Base-by-base conservation (phyloP, 352 stramenopile species). In the Thraustochytrium striatum region DNA sequence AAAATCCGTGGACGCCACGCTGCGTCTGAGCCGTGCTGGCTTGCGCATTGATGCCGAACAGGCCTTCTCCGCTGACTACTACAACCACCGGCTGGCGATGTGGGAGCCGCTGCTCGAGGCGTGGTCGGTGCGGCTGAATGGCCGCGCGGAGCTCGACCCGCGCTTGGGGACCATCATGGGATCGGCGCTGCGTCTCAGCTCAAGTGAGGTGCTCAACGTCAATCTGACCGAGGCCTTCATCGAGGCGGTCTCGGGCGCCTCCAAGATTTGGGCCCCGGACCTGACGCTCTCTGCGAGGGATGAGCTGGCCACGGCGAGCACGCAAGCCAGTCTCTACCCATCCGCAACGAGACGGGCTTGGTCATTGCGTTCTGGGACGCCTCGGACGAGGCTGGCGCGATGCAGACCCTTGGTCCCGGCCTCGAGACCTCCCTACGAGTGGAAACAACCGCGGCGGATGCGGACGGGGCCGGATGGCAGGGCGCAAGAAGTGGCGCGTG, bases 251-350 rank as follows among this genome's bases (percentile, higher is more conserved):
- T 79, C 69, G 0, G 52, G 55, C 1, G 69, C 52, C 30, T 72
- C 35, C 7, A 32, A 70, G 11, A 70, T 79, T 30, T 69, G 50
- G 52, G 53, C 52, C 55, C 52, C 57, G n/a, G 69, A 70, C n/a
- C 36, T 43, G 50, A 43, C 55, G 0, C 69, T 41, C 19, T 50
- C 39, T 8, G 69, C 30, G 81, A 38, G 72, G 9, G 81, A 88
- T n/a, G 85, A 90, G 72, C 83, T 92, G 65, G 89, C 84, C 50
- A 88, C 21, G 30, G 52, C n/a, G 65, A 61, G 19, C 52, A 30
- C 0, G 65, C 39, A 8, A 61, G 65, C 21, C 65, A 61, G 1
- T 75, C 61, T 61, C n/a, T n/a, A n/a, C 65, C 41, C 50, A 75
- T 75, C 36, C 52, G 50, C 30, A 75, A 75, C 36, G 65, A 75